phyloP scores from a whole-genome alignment of 2,329 filamentous ascomycete genomes.

The Arthrobotrys megalospora region DNA sequence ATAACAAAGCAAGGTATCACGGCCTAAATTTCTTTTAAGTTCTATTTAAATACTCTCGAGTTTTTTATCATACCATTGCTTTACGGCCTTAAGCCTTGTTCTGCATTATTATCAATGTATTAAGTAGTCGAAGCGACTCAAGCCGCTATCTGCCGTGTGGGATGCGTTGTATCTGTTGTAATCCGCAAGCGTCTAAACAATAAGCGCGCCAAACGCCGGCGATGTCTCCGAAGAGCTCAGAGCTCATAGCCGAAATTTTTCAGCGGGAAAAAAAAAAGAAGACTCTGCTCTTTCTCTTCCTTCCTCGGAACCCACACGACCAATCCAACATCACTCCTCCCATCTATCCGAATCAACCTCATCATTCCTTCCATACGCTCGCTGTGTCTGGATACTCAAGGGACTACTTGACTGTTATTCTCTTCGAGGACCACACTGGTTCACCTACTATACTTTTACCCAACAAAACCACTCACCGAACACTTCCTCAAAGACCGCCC shows the following conservation, averaged over 20 bases:
- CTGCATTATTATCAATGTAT: too few relatives aligned
- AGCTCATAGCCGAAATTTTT: slow-evolving; percentile 50
- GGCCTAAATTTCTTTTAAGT: too few relatives aligned
- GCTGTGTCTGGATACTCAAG: slow-evolving; percentile 44
- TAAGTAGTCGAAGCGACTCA: too few relatives aligned
- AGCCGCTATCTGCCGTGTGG: too few relatives aligned
- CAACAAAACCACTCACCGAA: not conserved
- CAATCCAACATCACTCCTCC: not conserved
- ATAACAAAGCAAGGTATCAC: too few relatives aligned
- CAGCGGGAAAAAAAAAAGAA: slow-evolving; percentile 13
- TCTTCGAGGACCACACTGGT: slow-evolving; percentile 35
- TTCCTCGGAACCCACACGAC: slow-evolving; percentile 22
- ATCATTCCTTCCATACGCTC: not conserved
- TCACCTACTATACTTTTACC: not conserved
- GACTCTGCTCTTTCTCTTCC: not conserved
- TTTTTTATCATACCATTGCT: too few relatives aligned
- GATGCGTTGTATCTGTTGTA: slow-evolving; percentile 3
- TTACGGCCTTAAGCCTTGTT: too few relatives aligned
- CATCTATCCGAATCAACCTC: slow-evolving; percentile 9
- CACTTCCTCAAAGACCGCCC: not conserved
- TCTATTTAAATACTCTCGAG: too few relatives aligned
- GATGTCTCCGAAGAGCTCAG: slow-evolving; percentile 22
- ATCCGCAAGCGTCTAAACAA: not conserved
- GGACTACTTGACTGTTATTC: slow-evolving; percentile 59
- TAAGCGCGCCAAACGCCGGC: slow-evolving; percentile 25